A percentile compares a stretch with the other conserved stretches of the same genome.
Evolutionary conservation across 371 early-diverging fungal species (phyloP).

Genomic region (Spraguea lophii): DNA sequence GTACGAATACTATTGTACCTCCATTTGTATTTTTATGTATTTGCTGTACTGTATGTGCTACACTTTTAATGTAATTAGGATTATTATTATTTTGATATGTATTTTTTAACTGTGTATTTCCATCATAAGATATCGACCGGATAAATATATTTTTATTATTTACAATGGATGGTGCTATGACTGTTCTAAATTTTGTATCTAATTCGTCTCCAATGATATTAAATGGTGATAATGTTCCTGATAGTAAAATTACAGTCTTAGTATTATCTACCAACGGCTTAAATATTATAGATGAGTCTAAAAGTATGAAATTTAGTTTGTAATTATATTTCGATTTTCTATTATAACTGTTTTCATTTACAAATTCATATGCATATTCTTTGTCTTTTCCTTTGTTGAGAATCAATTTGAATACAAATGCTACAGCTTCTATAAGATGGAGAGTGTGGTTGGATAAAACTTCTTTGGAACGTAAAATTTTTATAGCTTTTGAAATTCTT

Average conservation of each 20-base stretch:
- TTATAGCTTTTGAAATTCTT: no score
- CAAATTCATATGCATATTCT: neutral
- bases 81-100: slow-evolving; percentile 13
- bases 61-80: slow-evolving; percentile 15
- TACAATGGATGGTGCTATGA: slow-evolving; percentile 26
- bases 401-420: no score
- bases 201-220: slow-evolving; percentile 7
- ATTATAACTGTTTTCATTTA: neutral
- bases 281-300: slow-evolving; percentile 37
- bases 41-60: slow-evolving; percentile 21
- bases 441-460: no score
- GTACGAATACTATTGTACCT: slow-evolving; percentile 33
- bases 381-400: no score
- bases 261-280: slow-evolving; percentile 18
- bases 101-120: slow-evolving; percentile 31
- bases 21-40: slow-evolving; percentile 4
- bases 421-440: no score
- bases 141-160: slow-evolving; percentile 15
- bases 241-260: slow-evolving; percentile 31
- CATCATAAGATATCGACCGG: slow-evolving; percentile 7
- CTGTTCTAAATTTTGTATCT: no score
- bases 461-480: no score
- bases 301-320: slow-evolving; percentile 30
- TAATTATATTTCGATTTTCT: no score
- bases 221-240: slow-evolving; percentile 43